These are phyloP conservation scores for Butyriboletus pseudospeciosus DNA, from an alignment of 1,284 basidiomycete genomes.

Conservation along the genomic window DNA sequence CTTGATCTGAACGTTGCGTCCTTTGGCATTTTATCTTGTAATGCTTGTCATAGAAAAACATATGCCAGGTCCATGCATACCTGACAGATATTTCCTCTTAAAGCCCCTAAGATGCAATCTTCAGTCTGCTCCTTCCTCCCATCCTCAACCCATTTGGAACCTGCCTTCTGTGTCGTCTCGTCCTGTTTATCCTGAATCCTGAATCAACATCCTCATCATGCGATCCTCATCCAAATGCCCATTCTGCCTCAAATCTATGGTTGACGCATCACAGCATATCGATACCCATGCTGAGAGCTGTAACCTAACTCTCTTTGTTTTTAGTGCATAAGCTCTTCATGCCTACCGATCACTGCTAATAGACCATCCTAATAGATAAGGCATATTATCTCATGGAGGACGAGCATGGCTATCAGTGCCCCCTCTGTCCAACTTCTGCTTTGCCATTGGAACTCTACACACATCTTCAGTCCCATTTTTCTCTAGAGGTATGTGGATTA, in stretches of 20 bases:
- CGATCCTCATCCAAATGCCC: background rate
- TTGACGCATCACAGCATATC: background rate
- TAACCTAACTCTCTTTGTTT: background rate
- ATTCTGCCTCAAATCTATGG: background rate
- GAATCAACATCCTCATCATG: background rate
- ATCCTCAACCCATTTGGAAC: background rate
- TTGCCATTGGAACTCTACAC: no score
- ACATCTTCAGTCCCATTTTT: no score
- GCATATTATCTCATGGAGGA: no score
- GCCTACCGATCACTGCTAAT: background rate
- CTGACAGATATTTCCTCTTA: no score
- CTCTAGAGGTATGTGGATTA: no score
- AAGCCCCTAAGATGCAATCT: background rate
- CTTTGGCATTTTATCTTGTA: no score
- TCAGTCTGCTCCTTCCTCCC: background rate
- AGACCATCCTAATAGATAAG: background rate
- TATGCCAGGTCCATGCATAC: no score
- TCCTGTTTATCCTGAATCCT: background rate
- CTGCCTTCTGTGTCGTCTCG: fast-evolving
- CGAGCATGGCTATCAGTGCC: no score
- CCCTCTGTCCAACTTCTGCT: no score
- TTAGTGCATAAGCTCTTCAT: fast-evolving
- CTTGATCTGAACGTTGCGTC: no score
- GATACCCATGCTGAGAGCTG: background rate
- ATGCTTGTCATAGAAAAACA: no score